phyloP scores from a whole-genome alignment of 352 stramenopile genomes.

The Phytophthora rubi region DNA sequence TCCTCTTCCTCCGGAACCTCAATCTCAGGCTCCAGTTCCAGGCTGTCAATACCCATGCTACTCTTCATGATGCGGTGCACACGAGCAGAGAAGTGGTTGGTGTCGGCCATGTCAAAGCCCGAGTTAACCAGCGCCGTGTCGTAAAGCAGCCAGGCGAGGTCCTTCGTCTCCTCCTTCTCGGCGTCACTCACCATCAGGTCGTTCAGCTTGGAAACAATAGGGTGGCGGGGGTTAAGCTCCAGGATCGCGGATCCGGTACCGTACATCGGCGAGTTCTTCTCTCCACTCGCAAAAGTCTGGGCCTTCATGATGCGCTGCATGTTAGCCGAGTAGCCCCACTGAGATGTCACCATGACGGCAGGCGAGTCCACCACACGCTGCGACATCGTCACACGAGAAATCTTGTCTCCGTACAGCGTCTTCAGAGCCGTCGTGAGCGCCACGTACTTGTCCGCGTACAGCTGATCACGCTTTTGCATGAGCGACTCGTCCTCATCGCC shows the following conservation, averaged over 20 bases:
- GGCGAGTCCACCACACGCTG: constrained; percentile 94
- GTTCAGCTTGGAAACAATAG: constrained; percentile 97
- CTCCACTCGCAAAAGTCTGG: constrained; percentile 95
- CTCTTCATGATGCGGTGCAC: constrained; percentile 95
- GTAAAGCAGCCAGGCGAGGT: constrained; percentile 97
- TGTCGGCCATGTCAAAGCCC: constrained; percentile 96
- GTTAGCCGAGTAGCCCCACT: constrained; percentile 98
- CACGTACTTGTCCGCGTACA: constrained; percentile 97
- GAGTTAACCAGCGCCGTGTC: constrained; percentile 98
- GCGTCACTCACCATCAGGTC: constrained; percentile 66
- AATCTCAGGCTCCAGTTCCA: constrained; percentile 96
- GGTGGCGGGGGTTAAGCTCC: constrained; percentile 99
- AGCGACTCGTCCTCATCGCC: constrained; percentile 98
- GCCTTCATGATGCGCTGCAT: constrained; percentile 99
- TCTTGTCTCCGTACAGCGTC: constrained; percentile 94
- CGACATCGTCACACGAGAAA: constrained; percentile 96
- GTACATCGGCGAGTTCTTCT: constrained; percentile 43
- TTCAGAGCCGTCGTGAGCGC: constrained; percentile 96
- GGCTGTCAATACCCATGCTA: constrained; percentile 90
- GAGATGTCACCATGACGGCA: constrained; percentile 96
- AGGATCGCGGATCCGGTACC: constrained; percentile 91
- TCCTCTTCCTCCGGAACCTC: constrained; percentile 88
- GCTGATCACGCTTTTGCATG: constrained; percentile 93
- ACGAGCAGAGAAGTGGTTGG: constrained; percentile 92
- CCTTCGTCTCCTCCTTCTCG: constrained; percentile 88